Conservation (phyloP, 768 basidiomycete genomes). For the Panellus pusillus region DNA sequence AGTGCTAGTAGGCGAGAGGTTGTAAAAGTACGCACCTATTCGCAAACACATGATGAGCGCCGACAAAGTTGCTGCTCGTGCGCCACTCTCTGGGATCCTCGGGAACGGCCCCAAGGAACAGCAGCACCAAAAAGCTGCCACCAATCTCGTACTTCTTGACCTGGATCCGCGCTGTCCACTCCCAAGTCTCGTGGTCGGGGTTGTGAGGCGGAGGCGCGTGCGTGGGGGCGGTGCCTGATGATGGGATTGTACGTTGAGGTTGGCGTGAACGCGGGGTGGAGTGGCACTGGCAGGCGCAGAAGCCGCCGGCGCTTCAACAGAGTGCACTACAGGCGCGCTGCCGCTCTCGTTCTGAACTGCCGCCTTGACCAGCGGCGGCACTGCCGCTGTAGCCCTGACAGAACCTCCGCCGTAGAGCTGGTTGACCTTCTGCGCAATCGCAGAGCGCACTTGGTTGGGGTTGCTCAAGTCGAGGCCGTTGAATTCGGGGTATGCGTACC, state of each 20-base stretch:
- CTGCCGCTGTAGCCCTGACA: background rate
- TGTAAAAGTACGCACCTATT: conserved; percentile 23
- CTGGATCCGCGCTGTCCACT: conserved; percentile 45
- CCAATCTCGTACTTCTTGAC: conserved; percentile 45
- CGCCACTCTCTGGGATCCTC: conserved; percentile 39
- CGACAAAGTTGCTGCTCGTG: conserved; percentile 37
- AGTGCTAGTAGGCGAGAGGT: background rate
- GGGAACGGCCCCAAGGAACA: conserved; percentile 48
- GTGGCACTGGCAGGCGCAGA: no score
- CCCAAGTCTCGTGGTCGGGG: conserved; percentile 22
- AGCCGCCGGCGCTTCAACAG: no score
- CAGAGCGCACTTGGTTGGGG: conserved; percentile 26
- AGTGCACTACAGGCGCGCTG: no score
- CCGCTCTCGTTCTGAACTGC: background rate
- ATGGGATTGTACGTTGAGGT: background rate
- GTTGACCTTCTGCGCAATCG: conserved; percentile 36
- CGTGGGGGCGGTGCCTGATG: background rate
- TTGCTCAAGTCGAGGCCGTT: conserved; percentile 36
- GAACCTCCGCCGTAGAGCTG: conserved; percentile 32
- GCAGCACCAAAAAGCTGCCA: conserved; percentile 41
- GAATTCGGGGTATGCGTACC: conserved; percentile 56
- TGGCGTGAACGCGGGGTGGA: background rate
- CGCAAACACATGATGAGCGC: conserved; percentile 46
- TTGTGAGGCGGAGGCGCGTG: background rate
- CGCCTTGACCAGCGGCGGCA: conserved; percentile 11